A percentile compares a stretch with the other conserved stretches of the same genome.
Conservation (phyloP, 2,329 filamentous ascomycete genomes). For the Trichothecium roseum region DNA sequence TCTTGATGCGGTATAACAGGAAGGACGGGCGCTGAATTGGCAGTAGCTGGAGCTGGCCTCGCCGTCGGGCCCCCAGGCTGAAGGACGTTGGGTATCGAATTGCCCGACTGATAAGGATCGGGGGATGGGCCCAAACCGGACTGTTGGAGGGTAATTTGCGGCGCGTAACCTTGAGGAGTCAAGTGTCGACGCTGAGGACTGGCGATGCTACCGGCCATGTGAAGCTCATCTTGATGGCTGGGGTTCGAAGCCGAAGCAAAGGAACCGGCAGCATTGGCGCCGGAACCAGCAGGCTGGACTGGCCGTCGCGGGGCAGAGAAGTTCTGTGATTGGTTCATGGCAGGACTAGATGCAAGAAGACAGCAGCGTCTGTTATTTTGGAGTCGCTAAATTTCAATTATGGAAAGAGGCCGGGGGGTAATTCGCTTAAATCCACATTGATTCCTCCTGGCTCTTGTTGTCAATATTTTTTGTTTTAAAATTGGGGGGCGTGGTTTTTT, state of each 20-base stretch:
- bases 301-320: slow-evolving; percentile 19
- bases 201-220: slow-evolving; percentile 32
- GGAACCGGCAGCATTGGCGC: neutral
- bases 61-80: slow-evolving; percentile 41
- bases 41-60: slow-evolving; percentile 23
- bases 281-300: slow-evolving; percentile 7
- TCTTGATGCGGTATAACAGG: slow-evolving; percentile 30
- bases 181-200: slow-evolving; percentile 25
- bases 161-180: slow-evolving; percentile 39
- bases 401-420: too few species aligned
- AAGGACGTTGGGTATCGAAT: slow-evolving; percentile 45
- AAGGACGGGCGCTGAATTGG: slow-evolving; percentile 34
- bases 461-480: too few species aligned
- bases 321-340: slow-evolving; percentile 31
- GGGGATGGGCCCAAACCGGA: slow-evolving; percentile 16
- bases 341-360: neutral
- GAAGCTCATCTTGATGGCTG: slow-evolving; percentile 38
- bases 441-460: too few species aligned
- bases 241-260: slow-evolving; percentile 1
- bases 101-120: slow-evolving; percentile 15
- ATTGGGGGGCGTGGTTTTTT: too few species aligned
- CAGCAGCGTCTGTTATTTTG: neutral
- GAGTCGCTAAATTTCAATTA: too few species aligned
- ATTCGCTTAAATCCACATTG: too few species aligned
- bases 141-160: slow-evolving; percentile 40